phyloP scores from a whole-genome alignment of 495 filamentous ascomycete genomes.

The Aspergillus indologenus region DNA sequence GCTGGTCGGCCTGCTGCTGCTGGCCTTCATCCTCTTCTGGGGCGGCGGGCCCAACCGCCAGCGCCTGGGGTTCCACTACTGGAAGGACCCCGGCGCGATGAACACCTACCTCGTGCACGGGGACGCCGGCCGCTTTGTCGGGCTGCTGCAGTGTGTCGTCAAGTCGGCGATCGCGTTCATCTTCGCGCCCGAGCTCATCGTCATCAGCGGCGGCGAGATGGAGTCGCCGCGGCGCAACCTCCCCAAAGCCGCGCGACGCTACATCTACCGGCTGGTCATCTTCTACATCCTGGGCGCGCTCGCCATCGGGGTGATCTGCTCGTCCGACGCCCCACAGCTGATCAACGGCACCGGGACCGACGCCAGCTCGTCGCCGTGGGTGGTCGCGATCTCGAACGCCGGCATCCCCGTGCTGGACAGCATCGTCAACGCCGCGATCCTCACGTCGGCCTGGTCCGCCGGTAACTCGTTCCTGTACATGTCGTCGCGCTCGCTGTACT shows the following conservation, averaged over 20 bases:
- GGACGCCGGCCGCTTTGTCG: constrained; percentile 44
- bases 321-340: constrained; percentile 50
- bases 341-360: constrained; percentile 46
- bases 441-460: constrained; percentile 67
- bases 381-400: constrained; percentile 58
- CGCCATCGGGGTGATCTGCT: constrained; percentile 56
- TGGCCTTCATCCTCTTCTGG: constrained; percentile 68
- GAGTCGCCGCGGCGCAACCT: constrained; percentile 73
- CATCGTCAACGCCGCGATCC: constrained; percentile 75
- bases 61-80: constrained; percentile 69
- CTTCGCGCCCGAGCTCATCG: constrained; percentile 54
- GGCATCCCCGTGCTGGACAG: constrained; percentile 63
- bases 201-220: constrained; percentile 64
- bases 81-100: constrained; percentile 68
- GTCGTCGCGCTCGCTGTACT: constrained; percentile 64
- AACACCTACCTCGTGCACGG: constrained; percentile 35
- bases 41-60: constrained; percentile 64
- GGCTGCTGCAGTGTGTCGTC: constrained; percentile 40
- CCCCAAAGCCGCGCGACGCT: constrained; percentile 72
- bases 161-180: constrained; percentile 54
- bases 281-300: constrained; percentile 67
- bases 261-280: constrained; percentile 82
- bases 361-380: constrained; percentile 56
- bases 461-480: constrained; percentile 82
- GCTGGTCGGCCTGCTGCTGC: constrained; percentile 64